phyloP scores from a whole-genome alignment of 1,284 basidiomycete genomes.

The Microbotryum violaceum region DNA sequence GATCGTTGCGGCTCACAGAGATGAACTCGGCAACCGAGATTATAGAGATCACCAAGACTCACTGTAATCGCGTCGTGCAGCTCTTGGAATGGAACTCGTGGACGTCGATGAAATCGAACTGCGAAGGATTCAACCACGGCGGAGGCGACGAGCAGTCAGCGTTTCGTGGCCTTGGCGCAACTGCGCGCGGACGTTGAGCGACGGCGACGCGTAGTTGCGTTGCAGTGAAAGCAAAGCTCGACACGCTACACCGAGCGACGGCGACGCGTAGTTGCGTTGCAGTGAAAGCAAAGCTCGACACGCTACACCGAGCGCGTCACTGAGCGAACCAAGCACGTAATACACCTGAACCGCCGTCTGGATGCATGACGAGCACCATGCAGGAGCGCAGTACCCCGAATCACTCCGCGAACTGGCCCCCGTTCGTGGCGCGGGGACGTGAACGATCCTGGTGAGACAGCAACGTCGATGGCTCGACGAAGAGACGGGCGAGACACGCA shows the following conservation, averaged over 20 bases:
- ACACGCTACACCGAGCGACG: neutral
- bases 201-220: neutral
- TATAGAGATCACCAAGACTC: constrained; percentile 36
- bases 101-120: constrained; percentile 97
- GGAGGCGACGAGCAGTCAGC: neutral
- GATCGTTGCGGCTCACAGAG: no score
- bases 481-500: constrained; percentile 39
- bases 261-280: neutral
- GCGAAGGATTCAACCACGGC: neutral
- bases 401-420: neutral
- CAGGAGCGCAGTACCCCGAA: neutral
- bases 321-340: neutral
- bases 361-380: neutral
- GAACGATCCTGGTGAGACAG: neutral
- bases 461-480: neutral
- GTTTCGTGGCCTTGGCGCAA: neutral
- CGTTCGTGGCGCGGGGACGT: neutral
- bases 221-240: neutral
- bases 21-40: neutral
- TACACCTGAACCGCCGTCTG: neutral
- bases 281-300: neutral
- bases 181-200: neutral
- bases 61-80: constrained; percentile 78
- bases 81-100: constrained; percentile 84
- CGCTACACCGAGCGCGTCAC: neutral